Conservation (phyloP, 768 basidiomycete genomes). For the Hydnomerulius pinastri region DNA sequence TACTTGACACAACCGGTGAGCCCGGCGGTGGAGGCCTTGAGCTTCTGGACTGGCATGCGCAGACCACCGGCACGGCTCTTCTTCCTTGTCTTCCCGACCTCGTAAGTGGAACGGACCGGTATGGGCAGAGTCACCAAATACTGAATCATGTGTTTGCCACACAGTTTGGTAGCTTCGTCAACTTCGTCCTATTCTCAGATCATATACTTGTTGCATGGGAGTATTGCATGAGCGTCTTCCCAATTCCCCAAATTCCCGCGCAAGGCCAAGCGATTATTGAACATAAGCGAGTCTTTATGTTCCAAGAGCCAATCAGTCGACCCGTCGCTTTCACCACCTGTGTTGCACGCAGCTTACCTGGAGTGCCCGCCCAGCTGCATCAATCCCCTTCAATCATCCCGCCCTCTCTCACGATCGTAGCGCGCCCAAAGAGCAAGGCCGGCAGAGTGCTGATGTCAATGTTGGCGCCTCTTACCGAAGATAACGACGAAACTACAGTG, state of each 20-base stretch:
- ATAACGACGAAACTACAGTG: neutral
- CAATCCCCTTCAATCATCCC: neutral
- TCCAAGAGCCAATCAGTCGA: constrained; percentile 22
- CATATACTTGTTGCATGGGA: constrained; percentile 32
- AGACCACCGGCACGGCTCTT: constrained; percentile 24
- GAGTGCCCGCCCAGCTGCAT: neutral
- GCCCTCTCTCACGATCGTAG: constrained; percentile 28
- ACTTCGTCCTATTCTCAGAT: constrained; percentile 23
- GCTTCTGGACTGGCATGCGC: constrained; percentile 29
- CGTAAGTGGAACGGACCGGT: constrained; percentile 12
- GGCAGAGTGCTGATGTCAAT: constrained; percentile 24
- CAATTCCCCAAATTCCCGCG: constrained; percentile 21
- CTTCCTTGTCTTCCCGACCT: constrained; percentile 23
- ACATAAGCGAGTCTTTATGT: constrained; percentile 26
- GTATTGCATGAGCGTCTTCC: constrained; percentile 27
- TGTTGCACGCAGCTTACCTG: constrained; percentile 7
- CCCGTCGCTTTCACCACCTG: constrained; percentile 32
- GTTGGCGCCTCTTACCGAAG: constrained; percentile 22
- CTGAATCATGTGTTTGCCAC: neutral
- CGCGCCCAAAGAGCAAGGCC: constrained; percentile 14
- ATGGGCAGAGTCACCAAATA: neutral
- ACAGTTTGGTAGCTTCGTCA: constrained; percentile 27
- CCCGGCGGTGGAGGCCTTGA: constrained; percentile 23
- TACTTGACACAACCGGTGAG: constrained; percentile 25
- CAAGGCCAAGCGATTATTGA: constrained; percentile 23